Evolutionary conservation across 106 monocot species (phyloP).

Genomic region (Chionographis japonica): DNA sequence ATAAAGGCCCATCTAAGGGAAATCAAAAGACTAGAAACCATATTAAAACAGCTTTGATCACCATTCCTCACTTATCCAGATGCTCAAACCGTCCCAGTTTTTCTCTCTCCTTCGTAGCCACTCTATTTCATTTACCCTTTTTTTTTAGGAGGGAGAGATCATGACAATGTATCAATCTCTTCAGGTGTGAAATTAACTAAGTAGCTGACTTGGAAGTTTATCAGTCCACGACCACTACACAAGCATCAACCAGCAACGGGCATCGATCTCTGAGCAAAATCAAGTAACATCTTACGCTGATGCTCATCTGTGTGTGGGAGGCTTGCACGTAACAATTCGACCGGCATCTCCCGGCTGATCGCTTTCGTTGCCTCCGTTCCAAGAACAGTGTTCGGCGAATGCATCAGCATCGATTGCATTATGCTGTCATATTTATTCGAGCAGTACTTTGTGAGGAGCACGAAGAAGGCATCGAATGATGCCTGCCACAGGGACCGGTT

Average conservation of each 20-base stretch:
- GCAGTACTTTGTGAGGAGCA: constrained; percentile 39
- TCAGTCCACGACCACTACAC: constrained; percentile 12
- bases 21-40: not conserved
- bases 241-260: constrained; percentile 12
- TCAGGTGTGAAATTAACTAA: constrained; percentile 8
- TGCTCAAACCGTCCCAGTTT: too few species aligned
- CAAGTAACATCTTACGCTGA: constrained; percentile 33
- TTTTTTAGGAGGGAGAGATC: not conserved
- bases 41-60: not conserved
- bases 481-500: constrained; percentile 32
- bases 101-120: too few species aligned
- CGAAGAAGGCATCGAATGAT: constrained; percentile 48
- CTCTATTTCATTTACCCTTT: not conserved
- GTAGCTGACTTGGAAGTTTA: constrained; percentile 18
- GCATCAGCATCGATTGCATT: constrained; percentile 19
- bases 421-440: constrained; percentile 33
- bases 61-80: not conserved
- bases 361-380: constrained; percentile 26
- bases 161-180: not conserved
- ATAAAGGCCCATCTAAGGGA: not conserved
- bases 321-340: constrained; percentile 39
- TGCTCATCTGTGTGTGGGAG: constrained; percentile 38
- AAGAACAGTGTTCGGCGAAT: constrained; percentile 7
- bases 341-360: constrained; percentile 42
- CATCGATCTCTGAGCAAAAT: constrained; percentile 36